These are phyloP conservation scores for Aleurites moluccanus DNA, from an alignment of 441 rosid species.

Conservation along the genomic window DNA sequence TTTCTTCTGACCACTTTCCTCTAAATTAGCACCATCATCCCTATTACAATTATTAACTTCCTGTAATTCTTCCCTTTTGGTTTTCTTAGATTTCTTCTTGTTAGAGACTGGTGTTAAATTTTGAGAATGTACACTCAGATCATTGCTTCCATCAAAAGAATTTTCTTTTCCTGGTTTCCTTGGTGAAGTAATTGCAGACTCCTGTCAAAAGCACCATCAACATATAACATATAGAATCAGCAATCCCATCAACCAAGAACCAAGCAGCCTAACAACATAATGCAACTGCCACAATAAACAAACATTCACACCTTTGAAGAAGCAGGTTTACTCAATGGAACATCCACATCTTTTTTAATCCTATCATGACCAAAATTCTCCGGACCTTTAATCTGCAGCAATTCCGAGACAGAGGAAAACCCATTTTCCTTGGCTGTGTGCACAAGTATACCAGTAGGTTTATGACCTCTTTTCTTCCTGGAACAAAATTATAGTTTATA, in stretches of 20 bases:
- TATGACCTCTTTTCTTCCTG: constrained; percentile 78
- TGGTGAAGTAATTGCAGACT: constrained; percentile 29
- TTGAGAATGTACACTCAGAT: constrained; percentile 26
- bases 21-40: constrained; percentile 23
- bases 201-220: constrained; percentile 34
- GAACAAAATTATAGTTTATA: constrained; percentile 5
- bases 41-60: constrained; percentile 33
- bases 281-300: neutral
- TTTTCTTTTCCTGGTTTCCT: constrained; percentile 60
- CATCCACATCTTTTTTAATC: constrained; percentile 26
- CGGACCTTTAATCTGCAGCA: constrained; percentile 50
- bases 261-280: constrained; percentile 4
- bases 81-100: constrained; percentile 39
- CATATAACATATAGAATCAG: constrained; percentile 10
- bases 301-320: constrained; percentile 35
- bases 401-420: constrained; percentile 66
- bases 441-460: constrained; percentile 69
- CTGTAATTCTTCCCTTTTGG: constrained; percentile 39
- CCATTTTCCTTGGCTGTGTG: constrained; percentile 68
- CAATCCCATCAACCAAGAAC: constrained; percentile 12
- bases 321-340: constrained; percentile 29
- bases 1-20: constrained; percentile 26
- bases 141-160: constrained; percentile 38
- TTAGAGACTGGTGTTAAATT: constrained; percentile 19
- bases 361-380: constrained; percentile 34